A percentile compares a stretch with the other conserved stretches of the same genome.
These are phyloP conservation scores for Adansonia madagascariensis DNA, from an alignment of 441 rosid genomes.

Conservation along the genomic window DNA sequence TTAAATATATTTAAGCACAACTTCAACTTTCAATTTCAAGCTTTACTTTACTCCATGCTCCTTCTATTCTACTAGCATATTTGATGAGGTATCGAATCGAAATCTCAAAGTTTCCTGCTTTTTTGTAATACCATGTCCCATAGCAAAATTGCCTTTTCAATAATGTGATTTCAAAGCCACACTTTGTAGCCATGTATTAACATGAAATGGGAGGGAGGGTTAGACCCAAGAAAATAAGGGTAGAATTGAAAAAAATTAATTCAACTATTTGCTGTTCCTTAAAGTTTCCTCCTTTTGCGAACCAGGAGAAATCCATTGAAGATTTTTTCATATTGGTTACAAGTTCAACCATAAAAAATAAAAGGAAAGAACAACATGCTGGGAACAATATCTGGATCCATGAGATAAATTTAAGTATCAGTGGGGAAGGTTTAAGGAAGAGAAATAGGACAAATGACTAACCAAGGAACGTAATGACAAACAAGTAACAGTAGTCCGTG, in stretches of 20 bases:
- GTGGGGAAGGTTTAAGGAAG: not conserved
- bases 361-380: constrained; percentile 2
- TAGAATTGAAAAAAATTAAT: not conserved
- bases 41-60: too few relatives aligned
- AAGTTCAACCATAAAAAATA: not conserved
- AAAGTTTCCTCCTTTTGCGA: constrained; percentile 15
- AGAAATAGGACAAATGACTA: constrained; percentile 5
- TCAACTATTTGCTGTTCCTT: not conserved
- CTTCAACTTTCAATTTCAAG: too few relatives aligned
- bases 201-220: not conserved
- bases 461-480: constrained; percentile 9
- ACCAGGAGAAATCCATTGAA: constrained; percentile 10
- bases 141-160: not conserved
- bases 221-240: not conserved
- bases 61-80: too few relatives aligned
- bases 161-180: not conserved
- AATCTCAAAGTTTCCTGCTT: too few relatives aligned
- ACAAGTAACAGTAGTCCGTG: constrained; percentile 35
- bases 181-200: not conserved
- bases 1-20: too few relatives aligned
- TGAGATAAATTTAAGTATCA: not conserved
- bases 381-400: constrained; percentile 9
- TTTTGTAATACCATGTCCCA: too few relatives aligned
- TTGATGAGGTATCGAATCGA: too few relatives aligned
- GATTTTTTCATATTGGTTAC: constrained; percentile 25